Conservation (phyloP, 768 basidiomycete genomes). For the Calocera viscosa region DNA sequence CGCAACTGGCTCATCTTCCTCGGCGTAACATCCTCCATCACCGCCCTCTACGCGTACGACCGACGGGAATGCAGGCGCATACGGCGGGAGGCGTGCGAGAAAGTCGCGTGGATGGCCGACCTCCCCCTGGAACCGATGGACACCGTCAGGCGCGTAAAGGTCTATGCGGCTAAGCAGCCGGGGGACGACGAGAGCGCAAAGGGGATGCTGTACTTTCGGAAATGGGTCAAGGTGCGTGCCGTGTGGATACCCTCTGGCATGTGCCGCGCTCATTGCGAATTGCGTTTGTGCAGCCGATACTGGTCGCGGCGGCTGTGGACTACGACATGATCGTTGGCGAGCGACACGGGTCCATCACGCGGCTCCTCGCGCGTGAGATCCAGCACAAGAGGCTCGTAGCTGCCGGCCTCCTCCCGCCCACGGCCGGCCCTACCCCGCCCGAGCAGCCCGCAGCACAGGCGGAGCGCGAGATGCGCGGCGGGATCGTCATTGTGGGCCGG, state of each 20-base stretch:
- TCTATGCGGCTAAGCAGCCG: conserved; percentile 84
- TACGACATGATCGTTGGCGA: conserved; percentile 73
- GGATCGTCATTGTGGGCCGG: conserved; percentile 73
- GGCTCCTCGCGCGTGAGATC: conserved; percentile 59
- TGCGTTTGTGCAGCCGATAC: conserved; percentile 51
- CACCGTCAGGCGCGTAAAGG: conserved; percentile 63
- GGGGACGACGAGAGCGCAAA: conserved; percentile 88
- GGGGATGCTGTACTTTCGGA: conserved; percentile 77
- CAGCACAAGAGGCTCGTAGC: conserved; percentile 55
- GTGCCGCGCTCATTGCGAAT: not conserved
- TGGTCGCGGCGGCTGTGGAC: conserved; percentile 90
- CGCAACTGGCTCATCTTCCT: conserved; percentile 93
- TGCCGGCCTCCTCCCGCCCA: conserved; percentile 44
- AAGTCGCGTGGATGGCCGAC: conserved; percentile 66
- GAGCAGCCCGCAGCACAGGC: conserved; percentile 42
- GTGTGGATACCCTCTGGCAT: not conserved
- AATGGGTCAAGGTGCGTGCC: conserved; percentile 79
- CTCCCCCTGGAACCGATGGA: conserved; percentile 52
- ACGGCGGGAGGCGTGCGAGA: conserved; percentile 62
- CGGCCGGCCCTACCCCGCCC: conserved; percentile 39
- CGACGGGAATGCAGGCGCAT: conserved; percentile 66
- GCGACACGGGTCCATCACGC: conserved; percentile 74
- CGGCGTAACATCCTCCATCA: conserved; percentile 52
- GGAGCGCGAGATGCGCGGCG: conserved; percentile 60
- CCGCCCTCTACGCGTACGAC: conserved; percentile 77